These are phyloP conservation scores for Recurvomyces mirabilis DNA, from an alignment of 495 filamentous ascomycete species.

Conservation along the genomic window DNA sequence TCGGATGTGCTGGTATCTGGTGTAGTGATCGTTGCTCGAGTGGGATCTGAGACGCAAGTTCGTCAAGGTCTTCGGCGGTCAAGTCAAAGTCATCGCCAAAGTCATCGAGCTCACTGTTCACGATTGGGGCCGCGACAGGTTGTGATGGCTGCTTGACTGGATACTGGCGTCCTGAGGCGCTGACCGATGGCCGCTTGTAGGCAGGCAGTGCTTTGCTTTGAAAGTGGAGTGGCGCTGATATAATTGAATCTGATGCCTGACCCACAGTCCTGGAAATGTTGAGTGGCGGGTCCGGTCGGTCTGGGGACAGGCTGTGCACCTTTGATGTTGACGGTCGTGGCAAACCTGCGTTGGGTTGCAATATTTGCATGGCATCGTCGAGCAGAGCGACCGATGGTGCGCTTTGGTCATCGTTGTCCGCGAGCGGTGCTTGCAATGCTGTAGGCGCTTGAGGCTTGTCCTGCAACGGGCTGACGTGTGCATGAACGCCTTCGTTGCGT, in stretches of 20 bases:
- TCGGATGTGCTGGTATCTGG: constrained; percentile 22
- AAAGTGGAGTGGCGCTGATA: constrained; percentile 10
- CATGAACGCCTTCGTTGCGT: constrained; percentile 25
- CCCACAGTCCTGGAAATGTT: neutral
- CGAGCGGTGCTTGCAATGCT: neutral
- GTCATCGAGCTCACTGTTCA: constrained; percentile 33
- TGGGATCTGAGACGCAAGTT: constrained; percentile 11
- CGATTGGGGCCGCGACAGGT: constrained; percentile 14
- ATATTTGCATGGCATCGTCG: too few relatives aligned
- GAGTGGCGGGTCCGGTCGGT: neutral
- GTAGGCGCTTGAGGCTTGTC: constrained; percentile 10
- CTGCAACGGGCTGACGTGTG: constrained; percentile 36
- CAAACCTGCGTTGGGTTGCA: too few relatives aligned
- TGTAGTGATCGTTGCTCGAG: constrained; percentile 41
- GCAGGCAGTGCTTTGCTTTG: constrained; percentile 16
- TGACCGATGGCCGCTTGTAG: constrained; percentile 13
- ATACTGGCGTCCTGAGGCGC: constrained; percentile 1
- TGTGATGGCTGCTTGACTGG: constrained; percentile 4
- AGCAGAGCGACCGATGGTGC: too few relatives aligned
- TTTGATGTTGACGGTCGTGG: neutral
- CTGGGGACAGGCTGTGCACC: neutral
- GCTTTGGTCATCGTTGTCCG: neutral
- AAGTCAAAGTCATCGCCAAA: constrained; percentile 43
- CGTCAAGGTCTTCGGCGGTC: constrained; percentile 24
- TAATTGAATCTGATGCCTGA: neutral